These are phyloP conservation scores for Pythium phragmiticola DNA, from an alignment of 352 stramenopile species.

Conservation along the genomic window DNA sequence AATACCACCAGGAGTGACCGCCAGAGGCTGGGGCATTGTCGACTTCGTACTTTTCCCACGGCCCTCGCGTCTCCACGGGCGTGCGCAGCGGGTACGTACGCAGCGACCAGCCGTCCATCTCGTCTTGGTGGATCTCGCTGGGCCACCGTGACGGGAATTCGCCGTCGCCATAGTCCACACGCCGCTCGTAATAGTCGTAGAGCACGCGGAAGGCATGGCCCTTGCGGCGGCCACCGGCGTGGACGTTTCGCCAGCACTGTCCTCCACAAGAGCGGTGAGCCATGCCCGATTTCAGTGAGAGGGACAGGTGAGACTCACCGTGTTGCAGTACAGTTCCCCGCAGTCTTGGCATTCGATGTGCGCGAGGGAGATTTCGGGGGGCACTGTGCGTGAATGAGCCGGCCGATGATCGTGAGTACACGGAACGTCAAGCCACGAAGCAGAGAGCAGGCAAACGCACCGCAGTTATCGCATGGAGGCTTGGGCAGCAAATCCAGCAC, in stretches of 20 bases:
- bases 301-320: conserved; percentile 31
- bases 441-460: conserved; percentile 26
- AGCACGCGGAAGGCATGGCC: conserved; percentile 85
- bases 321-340: conserved; percentile 86
- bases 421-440: too few relatives aligned
- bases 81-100: conserved; percentile 49
- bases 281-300: background rate
- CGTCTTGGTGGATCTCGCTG: conserved; percentile 87
- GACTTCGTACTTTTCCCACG: conserved; percentile 72
- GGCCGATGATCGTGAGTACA: too few relatives aligned
- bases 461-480: conserved; percentile 90
- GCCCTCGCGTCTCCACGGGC: conserved; percentile 39
- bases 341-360: conserved; percentile 89
- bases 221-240: conserved; percentile 77
- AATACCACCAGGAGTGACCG: conserved; percentile 55
- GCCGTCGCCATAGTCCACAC: conserved; percentile 90
- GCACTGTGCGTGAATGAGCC: background rate
- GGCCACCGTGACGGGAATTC: conserved; percentile 91
- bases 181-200: conserved; percentile 90
- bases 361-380: conserved; percentile 36
- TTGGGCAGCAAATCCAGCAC: conserved; percentile 89
- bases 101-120: conserved; percentile 77
- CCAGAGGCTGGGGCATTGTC: conserved; percentile 6
- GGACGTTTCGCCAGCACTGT: conserved; percentile 87
- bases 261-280: background rate